Percentiles rank a stretch among this genome's conserved stretches.
Evolutionary conservation across 495 filamentous ascomycete genomes (phyloP).

Genomic region (Eremomyces bilateralis): DNA sequence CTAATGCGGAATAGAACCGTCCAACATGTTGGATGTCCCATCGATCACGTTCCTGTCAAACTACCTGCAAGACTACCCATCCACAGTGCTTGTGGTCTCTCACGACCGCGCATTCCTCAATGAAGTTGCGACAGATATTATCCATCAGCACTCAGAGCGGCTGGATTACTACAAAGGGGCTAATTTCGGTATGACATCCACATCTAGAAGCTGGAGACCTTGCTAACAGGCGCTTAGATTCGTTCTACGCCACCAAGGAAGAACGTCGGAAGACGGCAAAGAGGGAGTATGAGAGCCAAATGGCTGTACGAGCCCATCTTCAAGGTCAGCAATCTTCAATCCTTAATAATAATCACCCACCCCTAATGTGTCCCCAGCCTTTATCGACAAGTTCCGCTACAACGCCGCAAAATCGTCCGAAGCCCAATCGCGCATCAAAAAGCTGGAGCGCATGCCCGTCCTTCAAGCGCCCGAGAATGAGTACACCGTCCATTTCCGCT

Average conservation of each 20-base stretch:
- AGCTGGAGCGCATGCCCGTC: conserved; percentile 88
- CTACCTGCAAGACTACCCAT: conserved; percentile 85
- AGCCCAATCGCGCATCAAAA: conserved; percentile 96
- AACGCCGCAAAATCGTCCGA: conserved; percentile 98
- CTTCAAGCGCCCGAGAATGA: conserved; percentile 79
- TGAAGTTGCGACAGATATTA: conserved; percentile 98
- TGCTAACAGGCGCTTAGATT: conserved; percentile 28
- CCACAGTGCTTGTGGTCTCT: conserved; percentile 88
- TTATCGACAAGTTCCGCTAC: conserved; percentile 99
- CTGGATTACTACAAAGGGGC: conserved; percentile 98
- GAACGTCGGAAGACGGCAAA: conserved; percentile 91
- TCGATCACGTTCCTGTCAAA: conserved; percentile 98
- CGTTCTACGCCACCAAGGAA: conserved; percentile 95
- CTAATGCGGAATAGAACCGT: conserved; percentile 46
- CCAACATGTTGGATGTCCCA: conserved; percentile 99
- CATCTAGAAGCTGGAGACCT: background rate
- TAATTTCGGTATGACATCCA: conserved; percentile 46
- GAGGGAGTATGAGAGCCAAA: conserved; percentile 97
- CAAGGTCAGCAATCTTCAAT: no score
- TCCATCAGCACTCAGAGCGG: conserved; percentile 92
- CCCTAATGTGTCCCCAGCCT: conserved; percentile 44
- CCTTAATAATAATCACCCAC: background rate
- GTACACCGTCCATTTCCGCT: conserved; percentile 92
- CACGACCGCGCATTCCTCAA: conserved; percentile 98
- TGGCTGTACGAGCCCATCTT: conserved; percentile 77